Evolutionary conservation across 345 rosid species (phyloP).

Genomic region (Toxicodendron radicans): DNA sequence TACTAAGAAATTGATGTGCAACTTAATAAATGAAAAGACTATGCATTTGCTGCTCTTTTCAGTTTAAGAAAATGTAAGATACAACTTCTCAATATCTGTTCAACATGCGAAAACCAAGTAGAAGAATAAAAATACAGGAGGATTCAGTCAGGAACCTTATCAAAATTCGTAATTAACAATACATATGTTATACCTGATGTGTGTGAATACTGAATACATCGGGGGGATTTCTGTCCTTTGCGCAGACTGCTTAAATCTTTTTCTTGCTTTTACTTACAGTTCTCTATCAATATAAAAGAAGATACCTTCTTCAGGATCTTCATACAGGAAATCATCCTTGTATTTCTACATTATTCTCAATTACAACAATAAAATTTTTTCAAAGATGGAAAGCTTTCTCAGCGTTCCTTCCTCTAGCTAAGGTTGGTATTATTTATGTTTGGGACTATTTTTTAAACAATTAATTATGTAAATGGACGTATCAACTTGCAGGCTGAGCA

Average conservation of each 20-base stretch:
- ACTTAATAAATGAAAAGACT: too few relatives aligned
- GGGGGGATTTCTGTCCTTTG: background rate
- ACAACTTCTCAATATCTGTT: background rate
- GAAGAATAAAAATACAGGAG: background rate
- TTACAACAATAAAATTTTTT: background rate
- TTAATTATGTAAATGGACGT: background rate
- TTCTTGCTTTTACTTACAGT: background rate
- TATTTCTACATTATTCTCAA: background rate
- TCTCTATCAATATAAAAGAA: background rate
- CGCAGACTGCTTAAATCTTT: background rate
- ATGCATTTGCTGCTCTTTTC: background rate
- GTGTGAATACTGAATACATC: background rate
- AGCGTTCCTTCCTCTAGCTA: background rate
- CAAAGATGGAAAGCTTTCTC: background rate
- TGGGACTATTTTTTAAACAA: background rate
- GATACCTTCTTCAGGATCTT: background rate
- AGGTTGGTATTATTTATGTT: background rate
- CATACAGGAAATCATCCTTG: background rate
- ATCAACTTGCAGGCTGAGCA: slow-evolving; percentile 48
- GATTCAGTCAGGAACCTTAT: background rate
- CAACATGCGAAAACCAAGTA: background rate
- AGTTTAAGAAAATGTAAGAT: background rate
- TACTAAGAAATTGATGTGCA: too few relatives aligned
- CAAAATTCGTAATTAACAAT: background rate
- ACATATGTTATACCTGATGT: slow-evolving; percentile 1